These are phyloP conservation scores for Umbelopsis sp. DNA, from an alignment of 192 early-diverging fungal genomes.

Conservation along the genomic window DNA sequence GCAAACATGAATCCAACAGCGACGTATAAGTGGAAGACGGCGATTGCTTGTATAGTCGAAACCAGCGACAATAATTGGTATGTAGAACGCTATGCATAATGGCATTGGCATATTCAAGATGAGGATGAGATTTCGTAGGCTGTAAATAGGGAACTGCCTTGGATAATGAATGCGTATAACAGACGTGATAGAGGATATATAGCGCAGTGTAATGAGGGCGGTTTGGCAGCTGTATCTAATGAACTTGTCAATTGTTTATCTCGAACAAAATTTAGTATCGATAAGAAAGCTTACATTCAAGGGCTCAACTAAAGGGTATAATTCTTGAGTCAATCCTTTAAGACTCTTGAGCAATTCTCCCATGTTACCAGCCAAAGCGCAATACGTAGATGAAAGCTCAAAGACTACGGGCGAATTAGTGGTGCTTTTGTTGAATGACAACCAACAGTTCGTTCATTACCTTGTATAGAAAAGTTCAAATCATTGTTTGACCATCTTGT, in stretches of 20 bases:
- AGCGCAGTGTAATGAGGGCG: not conserved
- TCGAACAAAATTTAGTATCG: not conserved
- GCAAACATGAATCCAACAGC: not conserved
- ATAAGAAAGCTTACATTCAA: not conserved
- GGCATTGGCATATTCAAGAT: not conserved
- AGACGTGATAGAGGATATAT: conserved; percentile 10
- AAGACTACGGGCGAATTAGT: not conserved
- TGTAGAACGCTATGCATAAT: not conserved
- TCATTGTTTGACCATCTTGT: conserved; percentile 6
- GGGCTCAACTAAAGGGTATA: not conserved
- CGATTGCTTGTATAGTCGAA: conserved; percentile 1
- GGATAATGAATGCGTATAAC: not conserved
- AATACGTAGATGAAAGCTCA: not conserved
- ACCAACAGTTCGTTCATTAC: not conserved
- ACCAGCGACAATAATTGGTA: not conserved
- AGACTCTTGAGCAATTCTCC: conserved; percentile 9
- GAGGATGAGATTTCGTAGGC: not conserved
- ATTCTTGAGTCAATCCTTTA: not conserved
- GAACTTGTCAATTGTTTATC: not conserved
- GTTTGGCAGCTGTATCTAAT: not conserved
- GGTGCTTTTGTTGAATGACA: too few species aligned
- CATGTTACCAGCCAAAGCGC: conserved; percentile 5
- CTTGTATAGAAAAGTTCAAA: conserved; percentile 1
- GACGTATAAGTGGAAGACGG: not conserved
- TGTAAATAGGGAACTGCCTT: not conserved